phyloP scores from a whole-genome alignment of 768 basidiomycete genomes.

The Tulasnella sp. region DNA sequence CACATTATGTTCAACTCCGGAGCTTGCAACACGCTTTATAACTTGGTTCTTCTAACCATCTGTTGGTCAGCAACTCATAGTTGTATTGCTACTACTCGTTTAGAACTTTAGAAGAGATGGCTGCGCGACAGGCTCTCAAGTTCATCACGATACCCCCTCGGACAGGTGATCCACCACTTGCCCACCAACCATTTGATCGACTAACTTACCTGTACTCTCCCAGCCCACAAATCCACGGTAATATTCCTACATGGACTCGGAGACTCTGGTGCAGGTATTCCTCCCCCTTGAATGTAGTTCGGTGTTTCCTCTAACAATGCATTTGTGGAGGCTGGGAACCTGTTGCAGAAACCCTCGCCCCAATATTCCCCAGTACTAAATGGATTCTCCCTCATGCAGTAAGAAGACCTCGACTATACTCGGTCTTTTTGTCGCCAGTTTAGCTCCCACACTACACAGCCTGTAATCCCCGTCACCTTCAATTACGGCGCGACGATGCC shows the following conservation, averaged over 20 bases:
- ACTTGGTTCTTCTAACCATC: too few relatives aligned
- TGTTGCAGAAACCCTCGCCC: slow-evolving; percentile 56
- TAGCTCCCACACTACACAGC: slow-evolving; percentile 19
- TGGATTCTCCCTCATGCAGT: slow-evolving; percentile 78
- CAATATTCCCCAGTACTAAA: slow-evolving; percentile 60
- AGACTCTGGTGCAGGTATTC: slow-evolving; percentile 5
- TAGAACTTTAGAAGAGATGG: too few relatives aligned
- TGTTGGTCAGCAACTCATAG: too few relatives aligned
- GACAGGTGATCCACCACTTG: not conserved
- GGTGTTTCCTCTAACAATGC: too few relatives aligned
- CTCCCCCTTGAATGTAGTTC: slow-evolving; percentile 47
- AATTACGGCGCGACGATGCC: slow-evolving; percentile 67
- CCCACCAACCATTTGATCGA: not conserved
- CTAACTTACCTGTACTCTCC: not conserved
- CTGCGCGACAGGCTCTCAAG: slow-evolving; percentile 19
- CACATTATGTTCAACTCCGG: too few relatives aligned
- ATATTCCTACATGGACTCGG: slow-evolving; percentile 65
- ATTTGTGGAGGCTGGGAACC: slow-evolving; percentile 66
- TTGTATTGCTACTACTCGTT: too few relatives aligned
- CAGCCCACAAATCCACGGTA: slow-evolving; percentile 72
- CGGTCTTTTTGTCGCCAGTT: not conserved
- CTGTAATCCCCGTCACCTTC: slow-evolving; percentile 52
- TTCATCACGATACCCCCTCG: slow-evolving; percentile 18
- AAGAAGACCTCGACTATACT: not conserved
- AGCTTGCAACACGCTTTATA: too few relatives aligned